phyloP scores from a whole-genome alignment of 2,329 filamentous ascomycete species.

The Sphaceloma murrayae region DNA sequence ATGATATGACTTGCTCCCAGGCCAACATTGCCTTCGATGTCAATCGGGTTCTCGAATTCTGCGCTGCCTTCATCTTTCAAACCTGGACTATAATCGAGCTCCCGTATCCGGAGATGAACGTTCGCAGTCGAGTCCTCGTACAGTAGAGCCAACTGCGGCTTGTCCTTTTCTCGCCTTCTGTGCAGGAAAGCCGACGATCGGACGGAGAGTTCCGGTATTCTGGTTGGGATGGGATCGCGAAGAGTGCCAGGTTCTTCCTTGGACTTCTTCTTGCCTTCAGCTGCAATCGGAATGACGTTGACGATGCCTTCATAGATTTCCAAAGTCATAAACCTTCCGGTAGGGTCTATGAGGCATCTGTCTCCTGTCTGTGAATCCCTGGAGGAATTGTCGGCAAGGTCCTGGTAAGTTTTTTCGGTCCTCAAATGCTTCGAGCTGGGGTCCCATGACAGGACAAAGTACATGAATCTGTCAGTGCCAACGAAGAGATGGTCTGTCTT shows the following conservation, averaged over 20 bases:
- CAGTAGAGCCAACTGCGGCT: constrained; percentile 54
- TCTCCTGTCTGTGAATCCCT: constrained; percentile 74
- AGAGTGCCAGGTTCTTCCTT: constrained; percentile 47
- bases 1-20: constrained; percentile 53
- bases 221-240: constrained; percentile 50
- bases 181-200: constrained; percentile 57
- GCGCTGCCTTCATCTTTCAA: constrained; percentile 40
- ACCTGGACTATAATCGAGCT: constrained; percentile 43
- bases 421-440: constrained; percentile 42
- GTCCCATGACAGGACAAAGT: constrained; percentile 86
- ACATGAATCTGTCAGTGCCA: constrained; percentile 79
- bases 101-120: constrained; percentile 46
- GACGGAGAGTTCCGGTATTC: constrained; percentile 59
- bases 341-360: constrained; percentile 74
- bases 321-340: constrained; percentile 56
- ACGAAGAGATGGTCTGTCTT: constrained; percentile 80
- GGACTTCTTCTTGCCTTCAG: constrained; percentile 43
- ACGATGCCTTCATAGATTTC: constrained; percentile 61
- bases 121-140: constrained; percentile 54
- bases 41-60: constrained; percentile 45
- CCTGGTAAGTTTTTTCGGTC: constrained; percentile 50
- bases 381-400: constrained; percentile 51
- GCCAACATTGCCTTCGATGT: constrained; percentile 45
- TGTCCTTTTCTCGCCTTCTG: constrained; percentile 34
- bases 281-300: constrained; percentile 52